Base-by-base conservation (phyloP, 2,329 filamentous ascomycete species). In the Rasamsonia emersonii region DNA sequence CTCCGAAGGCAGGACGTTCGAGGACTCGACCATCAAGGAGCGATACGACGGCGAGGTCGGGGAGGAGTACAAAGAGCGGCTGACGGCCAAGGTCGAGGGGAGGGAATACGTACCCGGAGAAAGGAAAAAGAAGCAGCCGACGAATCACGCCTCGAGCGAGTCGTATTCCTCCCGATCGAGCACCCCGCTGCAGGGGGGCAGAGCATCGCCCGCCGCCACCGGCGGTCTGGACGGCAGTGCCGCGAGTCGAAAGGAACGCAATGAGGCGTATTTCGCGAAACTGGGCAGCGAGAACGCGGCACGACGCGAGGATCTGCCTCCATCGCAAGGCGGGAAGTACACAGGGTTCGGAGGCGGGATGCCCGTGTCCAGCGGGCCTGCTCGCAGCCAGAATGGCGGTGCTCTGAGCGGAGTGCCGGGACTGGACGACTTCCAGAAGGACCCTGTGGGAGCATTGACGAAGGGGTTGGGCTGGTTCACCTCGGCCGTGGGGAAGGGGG, bases 381-480 rank as follows among this genome's bases (percentile, higher is more conserved):
- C 54, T 50, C 33, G 62, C 63, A 9, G 59, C 57, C n/a, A n/a
- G n/a, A n/a, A n/a, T n/a, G n/a, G n/a, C 8, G 61, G 53, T 16
- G 56, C n/a, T n/a, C n/a, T n/a, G 54, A 1, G 32, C 13, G 10
- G 18, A n/a, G 62, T 82, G 16, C 83, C 82, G 0, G 77, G 77
- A 9, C 65, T 91, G n/a, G 81, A 91, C 33, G 89, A 96, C 33
- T 75, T 96, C 52, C 86, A 94, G 59, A 83, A 79, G 53, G 91
- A 98, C 54, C 88, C 91, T 0, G 69, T 96, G 41, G 88, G 76
- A 1, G 86, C 89, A 10, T 61, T 98, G 46, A 86, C 79, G 17
- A 95, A 93, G 61, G 84, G 89, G 0, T 93, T 96, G 50, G 89
- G 89, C 6, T 96, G 91, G 86, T 86, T 96, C 51, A 75, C 86